Evolutionary conservation across 345 rosid genomes (phyloP).

Genomic region (Sonneratia alba): DNA sequence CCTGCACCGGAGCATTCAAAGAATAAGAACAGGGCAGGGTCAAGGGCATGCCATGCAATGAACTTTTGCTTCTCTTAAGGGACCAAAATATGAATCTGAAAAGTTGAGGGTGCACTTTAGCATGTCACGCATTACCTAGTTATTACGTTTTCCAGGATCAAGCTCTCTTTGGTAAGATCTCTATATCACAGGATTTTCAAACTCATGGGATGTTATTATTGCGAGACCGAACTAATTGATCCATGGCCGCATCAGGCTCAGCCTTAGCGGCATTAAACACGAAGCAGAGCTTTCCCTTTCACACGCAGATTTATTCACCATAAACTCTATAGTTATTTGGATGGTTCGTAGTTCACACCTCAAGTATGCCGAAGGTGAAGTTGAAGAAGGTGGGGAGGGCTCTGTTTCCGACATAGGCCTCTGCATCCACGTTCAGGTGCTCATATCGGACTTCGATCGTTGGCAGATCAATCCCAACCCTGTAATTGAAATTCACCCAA

Average conservation of each 20-base stretch:
- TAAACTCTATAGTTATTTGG: too few species aligned
- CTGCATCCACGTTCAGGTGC: constrained; percentile 45
- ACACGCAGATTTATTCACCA: too few species aligned
- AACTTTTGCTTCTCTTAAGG: background rate
- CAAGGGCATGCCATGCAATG: background rate
- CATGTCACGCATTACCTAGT: too few species aligned
- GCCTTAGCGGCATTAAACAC: too few species aligned
- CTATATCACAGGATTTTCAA: too few species aligned
- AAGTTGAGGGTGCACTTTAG: background rate
- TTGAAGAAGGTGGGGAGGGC: constrained; percentile 57
- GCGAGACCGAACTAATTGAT: too few species aligned
- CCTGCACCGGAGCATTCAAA: constrained; percentile 5
- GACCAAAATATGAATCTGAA: background rate
- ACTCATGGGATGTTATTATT: too few species aligned
- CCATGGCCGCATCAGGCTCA: too few species aligned
- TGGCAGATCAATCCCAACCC: constrained; percentile 46
- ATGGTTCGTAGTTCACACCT: constrained; percentile 26
- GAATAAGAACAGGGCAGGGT: background rate
- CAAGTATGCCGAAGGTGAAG: constrained; percentile 33
- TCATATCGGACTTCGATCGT: constrained; percentile 50
- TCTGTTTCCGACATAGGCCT: constrained; percentile 53
- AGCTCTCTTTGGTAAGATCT: too few species aligned
- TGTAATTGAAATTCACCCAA: constrained; percentile 9
- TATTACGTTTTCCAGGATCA: too few species aligned
- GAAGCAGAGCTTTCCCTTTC: too few species aligned